phyloP scores from a whole-genome alignment of 2,329 filamentous ascomycete genomes.

The Trichophyton schoenleinii region DNA sequence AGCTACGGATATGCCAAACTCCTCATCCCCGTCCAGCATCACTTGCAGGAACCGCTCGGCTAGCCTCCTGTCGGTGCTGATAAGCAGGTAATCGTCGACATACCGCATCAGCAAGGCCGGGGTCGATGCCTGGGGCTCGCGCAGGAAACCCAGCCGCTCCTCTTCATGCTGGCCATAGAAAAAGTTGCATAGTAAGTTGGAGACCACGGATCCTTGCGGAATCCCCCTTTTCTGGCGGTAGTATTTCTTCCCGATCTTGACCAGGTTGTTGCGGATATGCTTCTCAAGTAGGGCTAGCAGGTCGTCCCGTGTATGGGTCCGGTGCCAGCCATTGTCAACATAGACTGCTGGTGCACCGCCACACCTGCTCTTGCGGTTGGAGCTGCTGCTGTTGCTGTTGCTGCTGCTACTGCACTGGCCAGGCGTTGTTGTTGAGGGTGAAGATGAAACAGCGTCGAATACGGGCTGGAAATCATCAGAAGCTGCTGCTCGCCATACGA shows the following conservation, averaged over 20 bases:
- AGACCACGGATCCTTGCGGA: constrained; percentile 83
- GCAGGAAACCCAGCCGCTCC: constrained; percentile 55
- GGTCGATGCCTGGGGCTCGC: constrained; percentile 11
- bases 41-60: constrained; percentile 60
- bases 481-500: constrained; percentile 41
- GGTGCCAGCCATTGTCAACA: constrained; percentile 54
- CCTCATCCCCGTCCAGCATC: constrained; percentile 67
- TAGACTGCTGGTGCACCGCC: constrained; percentile 51
- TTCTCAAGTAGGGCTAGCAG: constrained; percentile 60
- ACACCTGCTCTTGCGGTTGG: background rate
- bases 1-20: constrained; percentile 71
- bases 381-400: no score
- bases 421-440: constrained; percentile 6
- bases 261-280: constrained; percentile 73
- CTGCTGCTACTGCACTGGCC: background rate
- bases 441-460: constrained; percentile 31
- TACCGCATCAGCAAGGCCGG: constrained; percentile 58
- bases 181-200: constrained; percentile 79
- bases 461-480: constrained; percentile 35
- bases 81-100: constrained; percentile 85
- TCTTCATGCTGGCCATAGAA: constrained; percentile 84
- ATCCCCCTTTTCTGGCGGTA: constrained; percentile 84
- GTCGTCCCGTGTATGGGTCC: constrained; percentile 43
- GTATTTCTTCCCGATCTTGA: constrained; percentile 77
- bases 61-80: constrained; percentile 57